Conservation (phyloP, 2,329 filamentous ascomycete species). For the Ophiostoma himal-ulmi region DNA sequence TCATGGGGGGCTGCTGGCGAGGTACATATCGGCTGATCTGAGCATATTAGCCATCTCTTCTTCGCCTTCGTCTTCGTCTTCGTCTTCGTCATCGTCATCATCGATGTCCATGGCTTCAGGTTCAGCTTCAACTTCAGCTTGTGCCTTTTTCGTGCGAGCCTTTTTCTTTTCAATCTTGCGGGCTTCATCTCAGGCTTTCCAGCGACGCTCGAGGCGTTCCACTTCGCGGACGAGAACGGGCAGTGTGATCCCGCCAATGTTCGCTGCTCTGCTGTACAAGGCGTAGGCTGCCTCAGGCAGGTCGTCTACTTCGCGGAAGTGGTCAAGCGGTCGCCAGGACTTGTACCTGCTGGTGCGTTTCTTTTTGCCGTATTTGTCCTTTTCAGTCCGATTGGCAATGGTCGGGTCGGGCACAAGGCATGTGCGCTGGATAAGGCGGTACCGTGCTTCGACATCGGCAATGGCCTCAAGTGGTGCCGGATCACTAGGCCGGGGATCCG, state of each 20-base stretch:
- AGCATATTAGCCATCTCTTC: neutral
- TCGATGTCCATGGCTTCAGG: slow-evolving; percentile 5
- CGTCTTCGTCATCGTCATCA: neutral
- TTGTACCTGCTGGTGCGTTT: neutral
- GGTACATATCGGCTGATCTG: neutral
- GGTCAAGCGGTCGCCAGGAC: slow-evolving; percentile 27
- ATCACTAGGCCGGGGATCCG: neutral
- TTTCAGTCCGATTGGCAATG: neutral
- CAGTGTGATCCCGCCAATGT: slow-evolving; percentile 35
- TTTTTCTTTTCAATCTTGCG: neutral
- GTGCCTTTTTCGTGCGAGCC: neutral
- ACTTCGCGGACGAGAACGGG: slow-evolving; percentile 35
- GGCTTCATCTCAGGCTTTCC: slow-evolving; percentile 34
- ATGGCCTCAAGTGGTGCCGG: slow-evolving; percentile 24
- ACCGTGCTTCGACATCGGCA: slow-evolving; percentile 19
- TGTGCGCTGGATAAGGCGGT: slow-evolving; percentile 17
- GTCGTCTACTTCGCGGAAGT: slow-evolving; percentile 38
- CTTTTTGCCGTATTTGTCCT: neutral
- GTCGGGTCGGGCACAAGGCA: slow-evolving; percentile 16
- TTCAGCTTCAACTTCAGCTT: neutral
- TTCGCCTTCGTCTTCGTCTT: neutral
- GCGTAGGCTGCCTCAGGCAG: slow-evolving; percentile 38
- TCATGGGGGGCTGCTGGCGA: slow-evolving; percentile 20
- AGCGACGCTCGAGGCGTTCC: slow-evolving; percentile 35
- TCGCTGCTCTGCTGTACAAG: slow-evolving; percentile 39